Evolutionary conservation across 192 early-diverging fungal genomes (phyloP).

Genomic region (Linnemannia zychae): DNA sequence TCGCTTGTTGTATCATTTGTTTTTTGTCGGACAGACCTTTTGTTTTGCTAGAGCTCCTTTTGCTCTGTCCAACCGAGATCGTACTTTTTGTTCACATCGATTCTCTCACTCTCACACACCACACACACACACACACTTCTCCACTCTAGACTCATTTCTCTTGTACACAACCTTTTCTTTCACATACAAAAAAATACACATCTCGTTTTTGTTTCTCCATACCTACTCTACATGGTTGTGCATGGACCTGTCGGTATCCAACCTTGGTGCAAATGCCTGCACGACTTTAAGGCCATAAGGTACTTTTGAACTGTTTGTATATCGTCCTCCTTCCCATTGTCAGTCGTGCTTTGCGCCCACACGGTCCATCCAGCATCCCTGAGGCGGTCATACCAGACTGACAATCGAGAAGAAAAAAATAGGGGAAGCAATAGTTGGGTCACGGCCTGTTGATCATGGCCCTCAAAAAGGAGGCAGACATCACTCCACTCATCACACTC

Average conservation of each 20-base stretch:
- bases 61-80: not conserved
- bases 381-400: not conserved
- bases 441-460: constrained; percentile 36
- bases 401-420: not conserved
- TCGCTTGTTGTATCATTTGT: not conserved
- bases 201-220: not conserved
- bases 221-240: too few species aligned
- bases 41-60: too few species aligned
- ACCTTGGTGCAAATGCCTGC: not conserved
- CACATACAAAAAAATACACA: not conserved
- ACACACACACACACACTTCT: not conserved
- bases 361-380: not conserved
- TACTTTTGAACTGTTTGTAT: not conserved
- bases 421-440: constrained; percentile 18
- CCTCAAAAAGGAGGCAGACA: constrained; percentile 2
- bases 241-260: not conserved
- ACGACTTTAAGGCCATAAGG: not conserved
- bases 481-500: not conserved
- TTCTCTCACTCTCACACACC: too few species aligned
- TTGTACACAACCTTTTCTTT: not conserved
- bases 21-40: not conserved
- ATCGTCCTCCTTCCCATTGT: not conserved
- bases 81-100: not conserved
- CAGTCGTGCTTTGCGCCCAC: not conserved
- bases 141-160: not conserved